Evolutionary conservation across 345 rosid species (phyloP).

Genomic region (Populus simonii): DNA sequence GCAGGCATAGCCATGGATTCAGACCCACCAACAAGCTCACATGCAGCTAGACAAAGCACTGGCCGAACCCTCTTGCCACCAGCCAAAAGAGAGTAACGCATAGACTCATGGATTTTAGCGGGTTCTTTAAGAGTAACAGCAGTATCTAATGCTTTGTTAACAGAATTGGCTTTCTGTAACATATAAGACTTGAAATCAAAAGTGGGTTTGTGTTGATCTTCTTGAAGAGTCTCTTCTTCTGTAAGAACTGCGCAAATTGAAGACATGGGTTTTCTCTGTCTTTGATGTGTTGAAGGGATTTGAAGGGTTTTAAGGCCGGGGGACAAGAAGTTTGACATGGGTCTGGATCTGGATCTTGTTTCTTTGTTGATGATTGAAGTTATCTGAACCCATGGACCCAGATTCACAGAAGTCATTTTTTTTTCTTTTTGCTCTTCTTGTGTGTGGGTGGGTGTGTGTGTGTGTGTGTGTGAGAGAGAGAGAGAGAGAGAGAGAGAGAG

Average conservation of each 20-base stretch:
- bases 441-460: background rate
- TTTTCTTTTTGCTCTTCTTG: too few species aligned
- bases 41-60: constrained; percentile 73
- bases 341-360: constrained; percentile 38
- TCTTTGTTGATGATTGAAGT: constrained; percentile 20
- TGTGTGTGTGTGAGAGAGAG: background rate
- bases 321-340: constrained; percentile 8
- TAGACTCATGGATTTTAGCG: constrained; percentile 76
- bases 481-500: background rate
- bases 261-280: background rate
- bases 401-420: constrained; percentile 51
- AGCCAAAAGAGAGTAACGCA: constrained; percentile 90
- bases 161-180: constrained; percentile 47
- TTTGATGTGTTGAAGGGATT: background rate
- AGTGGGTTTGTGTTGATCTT: constrained; percentile 34
- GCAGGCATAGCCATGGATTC: constrained; percentile 72
- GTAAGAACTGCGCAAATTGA: constrained; percentile 47
- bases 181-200: constrained; percentile 84
- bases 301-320: background rate
- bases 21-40: constrained; percentile 78
- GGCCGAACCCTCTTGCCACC: constrained; percentile 91
- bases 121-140: constrained; percentile 67
- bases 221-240: constrained; percentile 33
- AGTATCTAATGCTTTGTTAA: constrained; percentile 66
- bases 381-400: constrained; percentile 43